A percentile compares a stretch with the other conserved stretches of the same genome.
Evolutionary conservation across 2,329 filamentous ascomycete genomes (phyloP).

Genomic region (Phialophora tarda): DNA sequence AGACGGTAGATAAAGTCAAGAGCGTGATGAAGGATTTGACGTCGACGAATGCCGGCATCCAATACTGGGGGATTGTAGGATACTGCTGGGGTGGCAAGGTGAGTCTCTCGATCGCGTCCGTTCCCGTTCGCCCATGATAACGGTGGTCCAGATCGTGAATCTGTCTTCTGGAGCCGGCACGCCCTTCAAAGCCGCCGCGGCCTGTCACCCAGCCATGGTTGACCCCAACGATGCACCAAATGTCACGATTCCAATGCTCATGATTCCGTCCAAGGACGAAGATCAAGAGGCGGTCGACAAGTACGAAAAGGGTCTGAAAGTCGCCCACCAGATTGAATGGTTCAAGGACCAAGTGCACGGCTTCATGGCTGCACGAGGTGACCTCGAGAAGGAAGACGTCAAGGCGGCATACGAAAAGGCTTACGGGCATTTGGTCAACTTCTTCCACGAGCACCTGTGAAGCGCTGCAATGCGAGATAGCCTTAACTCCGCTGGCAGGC

Average conservation of each 20-base stretch:
- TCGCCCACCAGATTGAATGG: slow-evolving; percentile 52
- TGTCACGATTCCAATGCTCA: slow-evolving; percentile 62
- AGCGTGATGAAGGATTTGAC: slow-evolving; percentile 61
- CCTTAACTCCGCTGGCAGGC: too few relatives aligned
- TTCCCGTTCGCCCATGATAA: background rate
- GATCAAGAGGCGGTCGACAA: slow-evolving; percentile 53
- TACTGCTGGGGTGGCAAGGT: slow-evolving; percentile 65
- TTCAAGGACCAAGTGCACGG: slow-evolving; percentile 53
- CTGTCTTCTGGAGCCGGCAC: slow-evolving; percentile 63
- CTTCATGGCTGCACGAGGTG: slow-evolving; percentile 53
- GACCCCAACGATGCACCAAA: slow-evolving; percentile 62
- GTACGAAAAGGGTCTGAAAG: slow-evolving; percentile 49
- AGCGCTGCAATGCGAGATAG: background rate
- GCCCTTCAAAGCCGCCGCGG: slow-evolving; percentile 62
- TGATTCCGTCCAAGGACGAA: slow-evolving; percentile 65
- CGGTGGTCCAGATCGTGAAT: slow-evolving; percentile 44
- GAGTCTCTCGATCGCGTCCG: background rate
- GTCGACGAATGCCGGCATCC: slow-evolving; percentile 53
- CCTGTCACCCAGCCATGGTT: slow-evolving; percentile 66
- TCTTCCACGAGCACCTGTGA: slow-evolving; percentile 50
- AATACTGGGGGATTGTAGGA: slow-evolving; percentile 65
- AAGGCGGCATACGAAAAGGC: slow-evolving; percentile 53
- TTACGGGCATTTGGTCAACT: slow-evolving; percentile 49
- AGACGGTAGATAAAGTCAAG: slow-evolving; percentile 61
- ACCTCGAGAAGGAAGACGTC: slow-evolving; percentile 49